Percentiles rank a stretch among this genome's conserved stretches.
Evolutionary conservation across 768 basidiomycete species (phyloP).

Genomic region (Clathrus columnatus): DNA sequence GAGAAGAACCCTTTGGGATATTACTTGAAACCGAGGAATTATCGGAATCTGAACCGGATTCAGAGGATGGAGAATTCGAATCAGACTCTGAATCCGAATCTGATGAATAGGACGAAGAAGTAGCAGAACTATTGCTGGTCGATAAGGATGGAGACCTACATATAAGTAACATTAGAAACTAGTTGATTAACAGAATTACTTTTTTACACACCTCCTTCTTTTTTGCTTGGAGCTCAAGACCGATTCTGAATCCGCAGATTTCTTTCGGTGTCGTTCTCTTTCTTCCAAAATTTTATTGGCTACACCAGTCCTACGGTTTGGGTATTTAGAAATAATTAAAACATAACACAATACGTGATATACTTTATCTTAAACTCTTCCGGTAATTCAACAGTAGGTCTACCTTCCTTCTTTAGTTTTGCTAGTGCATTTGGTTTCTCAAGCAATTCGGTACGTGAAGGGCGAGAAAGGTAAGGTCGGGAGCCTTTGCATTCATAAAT

Average conservation of each 20-base stretch:
- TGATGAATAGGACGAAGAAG: constrained; percentile 34
- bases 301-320: constrained; percentile 49
- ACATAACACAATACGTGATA: constrained; percentile 19
- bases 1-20: too few relatives aligned
- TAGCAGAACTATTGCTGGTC: constrained; percentile 18
- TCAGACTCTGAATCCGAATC: constrained; percentile 30
- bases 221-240: constrained; percentile 18
- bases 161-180: not conserved
- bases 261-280: constrained; percentile 24
- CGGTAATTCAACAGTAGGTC: constrained; percentile 76
- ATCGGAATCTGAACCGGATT: constrained; percentile 21
- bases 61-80: constrained; percentile 26
- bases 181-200: not conserved
- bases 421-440: constrained; percentile 64
- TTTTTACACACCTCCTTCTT: constrained; percentile 14
- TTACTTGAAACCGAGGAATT: too few relatives aligned
- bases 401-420: constrained; percentile 60
- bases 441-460: constrained; percentile 78
- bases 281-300: constrained; percentile 76
- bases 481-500: constrained; percentile 82
- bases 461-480: constrained; percentile 80
- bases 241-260: constrained; percentile 65
- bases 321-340: not conserved
- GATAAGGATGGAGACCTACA: constrained; percentile 17
- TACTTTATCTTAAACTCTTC: constrained; percentile 86